A percentile compares a stretch with the other conserved stretches of the same genome.
Conservation (phyloP, 1,139 yeast genomes). For the Sporopachydermia cereana region DNA sequence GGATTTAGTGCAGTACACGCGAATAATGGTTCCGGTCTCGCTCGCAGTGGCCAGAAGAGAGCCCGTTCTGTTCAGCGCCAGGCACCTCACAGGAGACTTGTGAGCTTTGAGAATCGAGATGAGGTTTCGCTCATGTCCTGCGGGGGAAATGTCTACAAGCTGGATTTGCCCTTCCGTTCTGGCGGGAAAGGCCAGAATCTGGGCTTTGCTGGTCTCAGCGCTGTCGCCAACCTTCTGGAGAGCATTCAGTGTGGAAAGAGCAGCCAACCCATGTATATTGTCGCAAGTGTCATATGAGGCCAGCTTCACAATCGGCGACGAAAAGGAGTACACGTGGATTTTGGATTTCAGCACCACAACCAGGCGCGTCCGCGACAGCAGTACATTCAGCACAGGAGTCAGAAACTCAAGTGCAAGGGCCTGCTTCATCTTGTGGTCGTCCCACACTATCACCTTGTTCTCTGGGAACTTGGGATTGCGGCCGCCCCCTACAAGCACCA, state of each 20-base stretch:
- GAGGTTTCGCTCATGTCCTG: constrained; percentile 47
- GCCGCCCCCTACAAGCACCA: constrained; percentile 87
- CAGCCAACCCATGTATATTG: constrained; percentile 61
- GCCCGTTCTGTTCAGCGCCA: constrained; percentile 64
- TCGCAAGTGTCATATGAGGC: constrained; percentile 62
- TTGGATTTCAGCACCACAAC: constrained; percentile 58
- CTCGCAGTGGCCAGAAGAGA: constrained; percentile 81
- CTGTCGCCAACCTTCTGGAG: constrained; percentile 6
- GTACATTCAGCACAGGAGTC: constrained; percentile 62
- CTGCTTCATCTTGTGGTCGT: constrained; percentile 68
- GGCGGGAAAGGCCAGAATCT: constrained; percentile 61
- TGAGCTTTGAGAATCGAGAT: constrained; percentile 79
- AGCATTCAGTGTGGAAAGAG: constrained; percentile 23
- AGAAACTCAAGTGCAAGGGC: constrained; percentile 67
- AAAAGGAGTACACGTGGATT: constrained; percentile 68
- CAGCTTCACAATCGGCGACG: constrained; percentile 62
- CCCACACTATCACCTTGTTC: constrained; percentile 80
- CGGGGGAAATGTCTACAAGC: constrained; percentile 54
- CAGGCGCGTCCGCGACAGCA: constrained; percentile 63
- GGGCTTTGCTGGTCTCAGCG: constrained; percentile 20
- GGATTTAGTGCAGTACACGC: constrained; percentile 65
- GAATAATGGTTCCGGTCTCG: constrained; percentile 72
- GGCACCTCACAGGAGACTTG: constrained; percentile 52
- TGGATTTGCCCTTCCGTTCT: constrained; percentile 60
- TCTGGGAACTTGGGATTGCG: constrained; percentile 62